These are phyloP conservation scores for Dacryopinax spathularia DNA, from an alignment of 768 basidiomycete genomes.

Conservation along the genomic window DNA sequence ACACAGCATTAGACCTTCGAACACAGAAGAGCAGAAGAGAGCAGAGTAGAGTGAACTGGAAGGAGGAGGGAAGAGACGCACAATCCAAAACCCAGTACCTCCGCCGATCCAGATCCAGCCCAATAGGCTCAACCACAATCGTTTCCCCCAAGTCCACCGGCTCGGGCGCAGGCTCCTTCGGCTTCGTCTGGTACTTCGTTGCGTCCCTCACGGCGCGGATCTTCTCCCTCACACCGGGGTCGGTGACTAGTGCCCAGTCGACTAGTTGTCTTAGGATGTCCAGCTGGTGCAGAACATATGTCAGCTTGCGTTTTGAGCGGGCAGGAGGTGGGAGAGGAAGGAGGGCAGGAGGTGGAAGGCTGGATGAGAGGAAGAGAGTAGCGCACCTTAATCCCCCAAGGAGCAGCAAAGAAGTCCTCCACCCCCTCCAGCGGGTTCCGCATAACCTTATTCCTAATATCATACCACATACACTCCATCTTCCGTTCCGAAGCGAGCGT, in stretches of 20 bases:
- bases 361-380: constrained; percentile 18
- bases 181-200: constrained; percentile 72
- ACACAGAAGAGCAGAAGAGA: constrained; percentile 15
- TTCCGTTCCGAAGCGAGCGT: constrained; percentile 44
- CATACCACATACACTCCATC: constrained; percentile 69
- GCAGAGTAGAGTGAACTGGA: not conserved
- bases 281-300: constrained; percentile 43
- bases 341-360: no score
- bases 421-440: constrained; percentile 54
- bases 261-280: constrained; percentile 71
- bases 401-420: constrained; percentile 64
- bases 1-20: no score
- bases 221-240: constrained; percentile 47
- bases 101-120: constrained; percentile 59
- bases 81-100: constrained; percentile 83
- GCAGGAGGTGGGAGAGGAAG: constrained; percentile 11
- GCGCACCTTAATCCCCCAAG: constrained; percentile 71
- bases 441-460: constrained; percentile 46
- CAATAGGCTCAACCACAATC: constrained; percentile 54
- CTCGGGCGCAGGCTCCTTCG: constrained; percentile 36
- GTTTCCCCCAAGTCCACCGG: constrained; percentile 41
- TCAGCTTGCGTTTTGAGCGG: constrained; percentile 14
- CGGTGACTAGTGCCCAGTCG: constrained; percentile 65
- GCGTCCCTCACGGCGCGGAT: constrained; percentile 84
- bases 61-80: constrained; percentile 42